phyloP scores from a whole-genome alignment of 805 yeast genomes.

The Metschnikowia koreensis region DNA sequence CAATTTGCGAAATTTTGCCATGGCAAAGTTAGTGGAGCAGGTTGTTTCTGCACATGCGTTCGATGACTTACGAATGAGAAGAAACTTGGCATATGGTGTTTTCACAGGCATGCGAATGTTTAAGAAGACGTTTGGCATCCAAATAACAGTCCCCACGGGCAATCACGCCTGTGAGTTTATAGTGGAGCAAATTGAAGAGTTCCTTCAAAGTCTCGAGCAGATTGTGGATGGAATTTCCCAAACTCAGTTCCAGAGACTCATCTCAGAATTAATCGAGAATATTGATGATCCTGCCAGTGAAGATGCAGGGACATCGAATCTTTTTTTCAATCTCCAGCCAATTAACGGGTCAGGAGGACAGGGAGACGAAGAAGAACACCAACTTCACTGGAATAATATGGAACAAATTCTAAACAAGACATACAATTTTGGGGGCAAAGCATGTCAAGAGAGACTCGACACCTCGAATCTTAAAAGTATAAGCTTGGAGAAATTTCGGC shows the following conservation, averaged over 20 bases:
- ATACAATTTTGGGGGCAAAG: conserved; percentile 37
- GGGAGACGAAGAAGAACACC: conserved; percentile 15
- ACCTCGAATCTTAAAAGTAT: conserved; percentile 26
- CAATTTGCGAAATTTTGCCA: conserved; percentile 30
- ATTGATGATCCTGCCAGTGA: conserved; percentile 18
- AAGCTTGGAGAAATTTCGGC: conserved; percentile 29
- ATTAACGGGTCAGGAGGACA: conserved; percentile 26
- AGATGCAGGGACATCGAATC: conserved; percentile 20
- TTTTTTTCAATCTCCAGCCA: conserved; percentile 26
- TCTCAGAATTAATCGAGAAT: neutral
- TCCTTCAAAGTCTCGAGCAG: conserved; percentile 41
- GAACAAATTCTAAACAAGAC: conserved; percentile 48
- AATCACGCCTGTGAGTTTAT: conserved; percentile 40
- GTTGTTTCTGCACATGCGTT: conserved; percentile 44
- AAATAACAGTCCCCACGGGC: conserved; percentile 56
- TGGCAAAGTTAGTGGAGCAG: conserved; percentile 48
- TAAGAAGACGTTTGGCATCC: conserved; percentile 56
- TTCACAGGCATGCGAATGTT: conserved; percentile 54
- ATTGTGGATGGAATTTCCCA: conserved; percentile 30
- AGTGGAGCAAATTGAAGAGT: conserved; percentile 47
- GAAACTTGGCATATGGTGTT: conserved; percentile 62
- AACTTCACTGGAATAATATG: conserved; percentile 46
- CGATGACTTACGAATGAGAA: conserved; percentile 50
- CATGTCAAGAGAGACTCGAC: conserved; percentile 37
- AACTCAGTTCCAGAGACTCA: conserved; percentile 23